A percentile compares a stretch with the other conserved stretches of the same genome.
These are phyloP conservation scores for Fusarium illudens DNA, from an alignment of 2,329 filamentous ascomycete species.

Conservation along the genomic window DNA sequence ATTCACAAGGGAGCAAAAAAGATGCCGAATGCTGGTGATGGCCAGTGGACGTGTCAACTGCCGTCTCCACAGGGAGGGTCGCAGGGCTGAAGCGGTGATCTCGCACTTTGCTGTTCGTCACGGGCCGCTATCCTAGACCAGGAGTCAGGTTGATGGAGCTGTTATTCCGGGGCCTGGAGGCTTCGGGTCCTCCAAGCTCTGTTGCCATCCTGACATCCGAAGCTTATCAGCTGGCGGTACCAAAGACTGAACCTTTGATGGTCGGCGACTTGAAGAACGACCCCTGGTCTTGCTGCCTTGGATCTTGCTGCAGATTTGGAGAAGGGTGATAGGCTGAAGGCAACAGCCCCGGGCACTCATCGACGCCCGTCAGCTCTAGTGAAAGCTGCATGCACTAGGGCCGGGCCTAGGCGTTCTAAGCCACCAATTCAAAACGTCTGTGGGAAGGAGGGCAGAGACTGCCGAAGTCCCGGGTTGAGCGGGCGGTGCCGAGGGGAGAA, in stretches of 20 bases:
- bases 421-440: not conserved
- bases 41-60: not conserved
- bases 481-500: not conserved
- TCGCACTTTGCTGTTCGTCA: not conserved
- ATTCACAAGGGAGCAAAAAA: not conserved
- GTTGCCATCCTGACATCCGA: not conserved
- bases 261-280: not conserved
- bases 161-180: not conserved
- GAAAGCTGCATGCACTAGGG: slow-evolving; percentile 4
- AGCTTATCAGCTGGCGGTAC: not conserved
- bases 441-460: not conserved
- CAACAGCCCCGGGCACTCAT: not conserved
- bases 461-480: not conserved
- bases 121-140: not conserved
- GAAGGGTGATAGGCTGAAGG: not conserved
- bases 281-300: not conserved
- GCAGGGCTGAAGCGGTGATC: not conserved
- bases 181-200: not conserved
- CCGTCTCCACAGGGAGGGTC: not conserved
- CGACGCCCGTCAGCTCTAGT: slow-evolving; percentile 3
- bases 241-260: not conserved
- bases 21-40: not conserved
- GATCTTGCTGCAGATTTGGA: not conserved
- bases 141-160: not conserved
- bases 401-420: not conserved